Percentiles rank a stretch among this genome's conserved stretches.
Conservation (phyloP, 257 asterid genomes). For the Hygrophila difformis region DNA sequence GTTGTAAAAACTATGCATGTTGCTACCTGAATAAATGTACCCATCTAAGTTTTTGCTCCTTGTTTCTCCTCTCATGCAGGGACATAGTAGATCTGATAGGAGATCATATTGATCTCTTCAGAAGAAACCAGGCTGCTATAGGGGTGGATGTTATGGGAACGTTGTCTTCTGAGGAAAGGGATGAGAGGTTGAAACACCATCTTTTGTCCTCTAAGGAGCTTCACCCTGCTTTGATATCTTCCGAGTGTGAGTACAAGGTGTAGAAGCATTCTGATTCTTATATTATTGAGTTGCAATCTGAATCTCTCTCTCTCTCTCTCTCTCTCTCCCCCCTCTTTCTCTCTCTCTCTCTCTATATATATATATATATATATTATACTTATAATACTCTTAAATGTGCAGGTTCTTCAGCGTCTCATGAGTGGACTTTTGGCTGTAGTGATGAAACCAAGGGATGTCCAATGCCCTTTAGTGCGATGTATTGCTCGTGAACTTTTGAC, state of each 20-base stretch:
- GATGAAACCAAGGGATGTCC: slow-evolving; percentile 91
- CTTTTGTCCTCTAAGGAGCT: slow-evolving; percentile 79
- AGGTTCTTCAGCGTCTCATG: slow-evolving; percentile 94
- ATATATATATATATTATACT: slow-evolving; percentile 4
- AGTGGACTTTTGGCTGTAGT: slow-evolving; percentile 87
- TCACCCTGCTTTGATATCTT: slow-evolving; percentile 94
- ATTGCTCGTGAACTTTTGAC: slow-evolving; percentile 91
- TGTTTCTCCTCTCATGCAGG: slow-evolving; percentile 38
- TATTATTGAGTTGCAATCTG: slow-evolving; percentile 13
- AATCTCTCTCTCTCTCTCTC: slow-evolving; percentile 4
- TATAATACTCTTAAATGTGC: slow-evolving; percentile 24
- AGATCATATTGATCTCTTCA: slow-evolving; percentile 83
- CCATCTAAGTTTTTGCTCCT: slow-evolving; percentile 9
- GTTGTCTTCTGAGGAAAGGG: slow-evolving; percentile 96
- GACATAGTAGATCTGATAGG: slow-evolving; percentile 81
- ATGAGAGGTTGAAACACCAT: slow-evolving; percentile 91
- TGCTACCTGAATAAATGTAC: slow-evolving; percentile 9
- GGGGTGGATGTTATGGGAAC: slow-evolving; percentile 96
- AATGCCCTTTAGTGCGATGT: slow-evolving; percentile 86
- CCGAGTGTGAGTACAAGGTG: slow-evolving; percentile 99
- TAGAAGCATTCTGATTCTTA: slow-evolving; percentile 48
- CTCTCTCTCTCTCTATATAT: slow-evolving; percentile 3
- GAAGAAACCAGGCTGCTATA: slow-evolving; percentile 80
- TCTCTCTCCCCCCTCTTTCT: slow-evolving; percentile 7
- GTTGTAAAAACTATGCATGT: too few relatives aligned